Base-by-base conservation (phyloP, 2,329 filamentous ascomycete species). In the Canariomyces notabilis region DNA sequence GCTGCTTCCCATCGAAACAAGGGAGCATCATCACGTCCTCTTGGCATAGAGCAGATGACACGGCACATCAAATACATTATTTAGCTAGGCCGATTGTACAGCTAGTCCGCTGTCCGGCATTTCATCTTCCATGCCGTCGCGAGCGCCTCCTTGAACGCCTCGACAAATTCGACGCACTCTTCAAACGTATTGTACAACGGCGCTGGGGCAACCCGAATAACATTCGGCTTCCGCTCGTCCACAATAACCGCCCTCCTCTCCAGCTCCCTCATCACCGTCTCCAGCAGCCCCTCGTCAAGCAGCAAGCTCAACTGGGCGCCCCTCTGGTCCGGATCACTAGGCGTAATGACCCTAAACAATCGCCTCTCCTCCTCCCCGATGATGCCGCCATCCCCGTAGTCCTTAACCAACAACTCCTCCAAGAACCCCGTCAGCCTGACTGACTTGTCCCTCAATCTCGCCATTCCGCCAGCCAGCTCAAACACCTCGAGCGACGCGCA, bases 201-300 rank as follows among this genome's bases (percentile, higher is more conserved):
- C 18, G 82, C 79, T 1, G 86, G 86, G 11, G 86, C 85, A 4
- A 89, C 80, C 14, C 86, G 71, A 33, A 91, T 75, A 11, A 90
- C 86, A 63, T 89, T 80, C 4, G 86, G 87, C 59, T 79, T 80
- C 49, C 86, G 70, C 68, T 89, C 85, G 60, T 91, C 86, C 29
- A 89, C 75, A 2, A 90, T 76, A 1, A 89, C 76, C 4, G 79
- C 80, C 7, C 73, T 67, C 26, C 73, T 67, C 55, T 85, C 78
- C 11, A 90, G 64, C 39, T 71, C 69, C 46, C 75, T 66, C 66
- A 87, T 77, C 4, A 88, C 79, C 2, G 62, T 59, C 40, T 83
- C 78, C 38, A 90, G 67, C 44, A 88, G 59, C 4, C 81, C 82
- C 0, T 74, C 71, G 8, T 69, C 60, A 8, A 89, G 71, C 40